Base-by-base conservation (phyloP, 345 rosid species). In the thale cress (Arabidopsis thaliana) region DNA sequence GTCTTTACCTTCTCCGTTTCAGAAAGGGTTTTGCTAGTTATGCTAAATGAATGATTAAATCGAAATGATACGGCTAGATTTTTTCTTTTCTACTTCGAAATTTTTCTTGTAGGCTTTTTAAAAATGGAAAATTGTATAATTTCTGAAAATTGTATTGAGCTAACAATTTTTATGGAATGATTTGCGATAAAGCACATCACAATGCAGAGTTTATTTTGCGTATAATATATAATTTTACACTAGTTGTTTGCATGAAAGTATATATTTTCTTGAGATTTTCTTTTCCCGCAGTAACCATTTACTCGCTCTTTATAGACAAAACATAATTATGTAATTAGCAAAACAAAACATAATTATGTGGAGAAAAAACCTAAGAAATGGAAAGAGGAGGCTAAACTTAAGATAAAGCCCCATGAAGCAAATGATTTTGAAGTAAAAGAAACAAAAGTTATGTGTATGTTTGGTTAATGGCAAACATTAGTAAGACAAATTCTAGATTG, bases 381-480 rank as follows among this genome's bases (percentile, higher is more conserved):
- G 7, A 61, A 61, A 23, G 6, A 42, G 46, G 24, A 41, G 13
- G 6, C 42, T 12, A 69, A 63, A 11, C 70, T 52, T 44, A 11
- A 38, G 11, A 64, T 46, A 57, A 77, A 11, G 28, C 60, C 41
- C 5, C 67, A 33, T 65, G 66, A 71, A 65, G 49, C 30, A 64
- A 71, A 65, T 70, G 60, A 11, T 77, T 55, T 34, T 16, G 20
- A 24, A 30, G 46, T 48, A 45, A 63, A 42, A 56, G 53, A 45
- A 77, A 37, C 36, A 59, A 66, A 65, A 60, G 65, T 63, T 57
- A 30, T 40, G 34, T 50, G 49, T 41, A 23, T 78, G 73, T 51
- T 63, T 78, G 41, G 73, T 72, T 78, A 78, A 78, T 78, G 81
- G 81, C 81, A 50, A 78, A 78, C 81, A 78, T 66, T 59, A 66